Evolutionary conservation across 2,329 filamentous ascomycete species (phyloP).

Genomic region (Fusarium staphyleae): DNA sequence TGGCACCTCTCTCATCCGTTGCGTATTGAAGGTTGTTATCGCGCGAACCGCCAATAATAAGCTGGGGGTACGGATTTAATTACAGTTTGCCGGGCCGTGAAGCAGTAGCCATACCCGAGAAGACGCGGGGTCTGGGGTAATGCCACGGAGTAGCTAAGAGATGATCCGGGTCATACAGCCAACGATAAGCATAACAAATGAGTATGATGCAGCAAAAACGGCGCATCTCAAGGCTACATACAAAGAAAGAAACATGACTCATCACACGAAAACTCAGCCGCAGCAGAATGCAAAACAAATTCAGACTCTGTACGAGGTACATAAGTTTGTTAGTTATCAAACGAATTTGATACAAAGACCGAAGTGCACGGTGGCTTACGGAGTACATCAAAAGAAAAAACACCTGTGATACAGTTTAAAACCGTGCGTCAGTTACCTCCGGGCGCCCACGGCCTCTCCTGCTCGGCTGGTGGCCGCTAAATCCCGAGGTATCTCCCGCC

Average conservation of each 20-base stretch:
- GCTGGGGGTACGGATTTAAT: too few species aligned
- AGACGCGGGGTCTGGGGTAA: conserved; percentile 31
- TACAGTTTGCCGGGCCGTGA: too few species aligned
- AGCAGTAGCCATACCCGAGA: not conserved
- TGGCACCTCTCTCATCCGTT: too few species aligned
- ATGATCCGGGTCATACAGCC: too few species aligned
- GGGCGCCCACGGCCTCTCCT: not conserved
- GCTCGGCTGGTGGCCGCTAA: conserved; percentile 12
- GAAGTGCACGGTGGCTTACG: conserved; percentile 1
- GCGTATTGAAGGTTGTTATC: not conserved
- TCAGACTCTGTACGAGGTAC: not conserved
- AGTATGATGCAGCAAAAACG: not conserved
- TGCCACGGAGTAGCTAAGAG: not conserved
- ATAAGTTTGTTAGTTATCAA: not conserved
- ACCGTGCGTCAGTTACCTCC: not conserved
- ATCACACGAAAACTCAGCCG: not conserved
- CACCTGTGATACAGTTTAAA: too few species aligned
- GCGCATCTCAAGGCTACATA: too few species aligned
- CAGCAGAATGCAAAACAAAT: not conserved
- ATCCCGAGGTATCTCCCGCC: conserved; percentile 8
- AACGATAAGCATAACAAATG: not conserved
- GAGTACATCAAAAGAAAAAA: too few species aligned
- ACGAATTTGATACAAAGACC: not conserved
- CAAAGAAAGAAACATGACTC: too few species aligned
- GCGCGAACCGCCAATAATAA: conserved; percentile 3